Base-by-base conservation (phyloP, 352 stramenopile genomes). In the Phytopythium montanum region DNA sequence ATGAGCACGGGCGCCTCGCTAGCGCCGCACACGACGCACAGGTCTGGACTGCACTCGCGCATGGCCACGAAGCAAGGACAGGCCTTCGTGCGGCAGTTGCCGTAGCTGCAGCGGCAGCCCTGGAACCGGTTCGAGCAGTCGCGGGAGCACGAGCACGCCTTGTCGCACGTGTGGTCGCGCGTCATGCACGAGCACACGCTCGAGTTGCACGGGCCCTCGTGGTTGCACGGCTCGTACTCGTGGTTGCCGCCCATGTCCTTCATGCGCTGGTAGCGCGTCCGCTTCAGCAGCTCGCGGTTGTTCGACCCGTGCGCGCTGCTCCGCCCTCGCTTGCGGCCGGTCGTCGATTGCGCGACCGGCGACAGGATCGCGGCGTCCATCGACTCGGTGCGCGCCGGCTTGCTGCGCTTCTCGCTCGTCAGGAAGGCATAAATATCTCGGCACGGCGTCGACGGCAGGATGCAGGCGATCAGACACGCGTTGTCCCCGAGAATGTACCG, bases 201-300 rank as follows among this genome's bases (percentile, higher is more conserved):
- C 16, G 72, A 67, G 69, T 79, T 60, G 56, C 81, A 92, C 26
- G 69, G 61, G 10, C 84, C 84, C n/a, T 88, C 69, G 59, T 94
- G 84, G 46, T 88, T 85, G 60, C 84, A 94, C 44, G 84, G 84
- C 49, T 91, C 80, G 49, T 89, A 94, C 54, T 92, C 80, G 61
- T 90, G 78, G 54, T 90, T 87, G 5, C 62, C 62, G 18, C 68
- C 62, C 4, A 76, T 88, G 44, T 89, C 76, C 39, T 90, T 84
- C 51, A 87, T 60, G 0, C 73, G 73, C 31, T 91, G 79, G 62
- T 90, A 82, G 41, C 76, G 70, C 9, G 70, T 87, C 36, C 77
- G 78, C 61, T 89, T 87, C 6, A 88, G 66, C 28, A 81, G 59
- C 45, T 86, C 81, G 21, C 75, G 68, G 57, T 87, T 89, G 59